Evolutionary conservation across 345 rosid genomes (phyloP).

Genomic region (Gossypium ekmanianum): DNA sequence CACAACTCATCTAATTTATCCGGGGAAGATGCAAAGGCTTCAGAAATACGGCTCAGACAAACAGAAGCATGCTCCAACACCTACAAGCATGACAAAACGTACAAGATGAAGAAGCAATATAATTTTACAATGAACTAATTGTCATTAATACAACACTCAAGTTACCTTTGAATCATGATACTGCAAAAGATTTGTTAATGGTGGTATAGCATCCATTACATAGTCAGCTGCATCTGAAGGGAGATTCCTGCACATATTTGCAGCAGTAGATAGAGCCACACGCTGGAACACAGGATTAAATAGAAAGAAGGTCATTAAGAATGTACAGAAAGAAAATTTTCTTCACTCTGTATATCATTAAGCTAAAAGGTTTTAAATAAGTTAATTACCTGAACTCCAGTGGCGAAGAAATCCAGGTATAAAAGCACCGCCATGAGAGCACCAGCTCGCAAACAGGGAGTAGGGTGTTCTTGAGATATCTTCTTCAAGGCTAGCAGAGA

Average conservation of each 20-base stretch:
- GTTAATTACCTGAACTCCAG: conserved; percentile 87
- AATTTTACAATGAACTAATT: neutral
- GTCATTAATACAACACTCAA: neutral
- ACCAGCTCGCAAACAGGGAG: conserved; percentile 98
- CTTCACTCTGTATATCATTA: neutral
- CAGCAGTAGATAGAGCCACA: conserved; percentile 94
- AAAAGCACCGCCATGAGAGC: conserved; percentile 99
- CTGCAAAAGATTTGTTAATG: conserved; percentile 93
- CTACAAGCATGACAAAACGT: conserved; percentile 36
- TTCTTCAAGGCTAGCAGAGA: conserved; percentile 96
- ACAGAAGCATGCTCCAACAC: conserved; percentile 97
- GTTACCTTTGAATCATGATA: conserved; percentile 90
- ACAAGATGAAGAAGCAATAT: conserved; percentile 8
- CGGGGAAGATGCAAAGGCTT: conserved; percentile 86
- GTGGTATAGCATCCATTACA: conserved; percentile 99
- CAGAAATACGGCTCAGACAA: conserved; percentile 95
- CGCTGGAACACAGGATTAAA: conserved; percentile 44
- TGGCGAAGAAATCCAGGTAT: conserved; percentile 95
- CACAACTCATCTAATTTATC: conserved; percentile 91
- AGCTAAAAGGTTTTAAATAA: neutral
- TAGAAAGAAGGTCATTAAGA: neutral
- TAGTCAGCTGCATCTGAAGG: conserved; percentile 99
- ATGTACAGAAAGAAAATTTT: neutral
- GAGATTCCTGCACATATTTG: conserved; percentile 98
- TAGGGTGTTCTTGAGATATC: conserved; percentile 99